Evolutionary conservation across 768 basidiomycete genomes (phyloP).

Genomic region (Wakefieldia striispora): DNA sequence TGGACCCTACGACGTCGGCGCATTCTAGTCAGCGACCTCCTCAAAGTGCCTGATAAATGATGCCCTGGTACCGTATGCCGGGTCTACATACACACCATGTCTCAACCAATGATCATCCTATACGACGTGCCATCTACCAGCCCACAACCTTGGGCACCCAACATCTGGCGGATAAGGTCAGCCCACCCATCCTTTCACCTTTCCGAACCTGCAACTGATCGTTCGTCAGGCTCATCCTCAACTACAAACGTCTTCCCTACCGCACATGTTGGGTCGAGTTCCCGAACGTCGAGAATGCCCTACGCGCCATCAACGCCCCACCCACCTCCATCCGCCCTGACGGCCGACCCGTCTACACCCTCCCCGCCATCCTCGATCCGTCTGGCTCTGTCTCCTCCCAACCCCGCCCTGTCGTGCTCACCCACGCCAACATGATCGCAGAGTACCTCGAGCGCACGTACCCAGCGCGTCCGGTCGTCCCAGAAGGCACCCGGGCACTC

Average conservation of each 20-base stretch:
- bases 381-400: constrained; percentile 34
- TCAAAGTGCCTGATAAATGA: background rate
- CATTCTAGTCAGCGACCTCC: background rate
- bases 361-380: constrained; percentile 69
- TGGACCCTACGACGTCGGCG: background rate
- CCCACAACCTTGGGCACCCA: constrained; percentile 73
- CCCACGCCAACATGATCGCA: constrained; percentile 60
- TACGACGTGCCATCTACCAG: constrained; percentile 64
- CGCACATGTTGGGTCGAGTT: constrained; percentile 71
- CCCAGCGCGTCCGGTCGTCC: constrained; percentile 68
- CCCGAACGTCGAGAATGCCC: constrained; percentile 60
- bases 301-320: constrained; percentile 57
- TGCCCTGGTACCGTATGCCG: background rate
- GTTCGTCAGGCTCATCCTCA: constrained; percentile 61
- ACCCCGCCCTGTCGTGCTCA: constrained; percentile 48
- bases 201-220: background rate
- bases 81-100: constrained; percentile 26
- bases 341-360: constrained; percentile 60
- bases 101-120: constrained; percentile 54
- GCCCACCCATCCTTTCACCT: constrained; percentile 3
- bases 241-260: constrained; percentile 71
- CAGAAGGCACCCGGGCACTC: constrained; percentile 65
- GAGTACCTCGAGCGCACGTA: constrained; percentile 71
- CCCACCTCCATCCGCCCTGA: constrained; percentile 54
- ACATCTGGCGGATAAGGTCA: constrained; percentile 70